Evolutionary conservation across 805 yeast species (phyloP), one percentile per base, ranked within the genome.

Genomic region (Wickerhamiella hasegawae): DNA sequence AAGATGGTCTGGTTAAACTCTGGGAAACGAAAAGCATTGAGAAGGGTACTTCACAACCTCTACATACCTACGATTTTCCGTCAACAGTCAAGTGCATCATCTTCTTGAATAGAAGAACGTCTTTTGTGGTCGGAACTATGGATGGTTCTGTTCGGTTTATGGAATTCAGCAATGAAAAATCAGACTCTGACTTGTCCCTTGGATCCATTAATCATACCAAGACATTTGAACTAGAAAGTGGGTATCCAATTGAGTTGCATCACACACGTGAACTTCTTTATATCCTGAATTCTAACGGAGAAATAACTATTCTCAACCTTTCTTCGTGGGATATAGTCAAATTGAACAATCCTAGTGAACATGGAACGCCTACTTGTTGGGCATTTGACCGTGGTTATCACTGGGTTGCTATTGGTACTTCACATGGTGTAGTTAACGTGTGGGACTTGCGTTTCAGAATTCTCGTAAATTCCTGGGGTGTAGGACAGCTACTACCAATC

Each of bases 361-460:
- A 73, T 56, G 98, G 97, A 0, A 56, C 69, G 2, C 68, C 76
- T 0, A 66, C 73, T 0, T 57, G 76, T 14, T 69, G 83, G 46
- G 63, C 70, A 1, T 54, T 78, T 17, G 78, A 76, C 36, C 53
- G 57, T 0, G 57, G 62, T 12, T 55, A 60, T 18, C 58, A 67
- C 4, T 82, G 94, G 82, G 51, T 81, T 1, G 52, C 81, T 6
- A 50, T 77, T 2, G 96, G 95, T 0, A 81, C 95, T 0, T 58
- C 69, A 0, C 68, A 66, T 27, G 96, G 96, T 1, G 58, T 76
- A 1, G 50, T 90, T 21, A 74, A 73, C 42, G 55, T 87, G 12
- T 84, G 94, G 93, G 95, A 84, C 52, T 44, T 80, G 24, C 60
- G 92, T 36, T 81, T 83, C 51, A 63, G 63, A 24, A 39, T 77